phyloP scores from a whole-genome alignment of 148 eudicot species.

The Arctostaphylos glauca region DNA sequence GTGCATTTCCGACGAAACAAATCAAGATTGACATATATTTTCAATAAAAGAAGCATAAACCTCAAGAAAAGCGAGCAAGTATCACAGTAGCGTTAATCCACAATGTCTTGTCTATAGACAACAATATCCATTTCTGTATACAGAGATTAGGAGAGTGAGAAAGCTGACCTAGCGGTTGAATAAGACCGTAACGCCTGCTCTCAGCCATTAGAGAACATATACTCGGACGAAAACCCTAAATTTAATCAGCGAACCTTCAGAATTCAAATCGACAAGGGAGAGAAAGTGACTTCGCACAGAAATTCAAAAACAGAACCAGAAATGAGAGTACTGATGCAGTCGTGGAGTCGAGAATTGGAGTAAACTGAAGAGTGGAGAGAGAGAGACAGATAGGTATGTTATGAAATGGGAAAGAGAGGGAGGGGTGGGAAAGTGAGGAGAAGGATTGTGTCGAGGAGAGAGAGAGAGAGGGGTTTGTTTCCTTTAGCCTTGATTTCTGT shows the following conservation, averaged over 20 bases:
- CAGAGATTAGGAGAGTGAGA: not conserved
- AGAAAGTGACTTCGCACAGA: not conserved
- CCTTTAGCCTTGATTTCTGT: not conserved
- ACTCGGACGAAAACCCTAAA: not conserved
- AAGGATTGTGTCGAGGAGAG: not conserved
- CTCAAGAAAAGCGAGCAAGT: not conserved
- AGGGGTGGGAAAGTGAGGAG: not conserved
- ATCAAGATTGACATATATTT: not conserved
- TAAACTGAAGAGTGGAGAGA: not conserved
- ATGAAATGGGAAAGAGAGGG: not conserved
- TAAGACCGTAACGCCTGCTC: not conserved
- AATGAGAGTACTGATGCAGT: too few species aligned
- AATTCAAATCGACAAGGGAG: not conserved
- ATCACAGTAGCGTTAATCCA: not conserved
- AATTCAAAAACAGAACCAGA: too few species aligned
- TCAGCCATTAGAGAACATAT: conserved; percentile 13
- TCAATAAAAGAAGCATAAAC: not conserved
- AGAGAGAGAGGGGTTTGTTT: too few species aligned
- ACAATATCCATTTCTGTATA: not conserved
- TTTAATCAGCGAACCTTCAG: not conserved
- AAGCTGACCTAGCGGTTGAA: conserved; percentile 8
- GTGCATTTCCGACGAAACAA: not conserved
- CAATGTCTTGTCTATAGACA: not conserved
- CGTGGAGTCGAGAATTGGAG: too few species aligned
- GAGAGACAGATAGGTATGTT: not conserved